Conservation (phyloP, 192 early-diverging fungal genomes). For the Diversispora eburnea region DNA sequence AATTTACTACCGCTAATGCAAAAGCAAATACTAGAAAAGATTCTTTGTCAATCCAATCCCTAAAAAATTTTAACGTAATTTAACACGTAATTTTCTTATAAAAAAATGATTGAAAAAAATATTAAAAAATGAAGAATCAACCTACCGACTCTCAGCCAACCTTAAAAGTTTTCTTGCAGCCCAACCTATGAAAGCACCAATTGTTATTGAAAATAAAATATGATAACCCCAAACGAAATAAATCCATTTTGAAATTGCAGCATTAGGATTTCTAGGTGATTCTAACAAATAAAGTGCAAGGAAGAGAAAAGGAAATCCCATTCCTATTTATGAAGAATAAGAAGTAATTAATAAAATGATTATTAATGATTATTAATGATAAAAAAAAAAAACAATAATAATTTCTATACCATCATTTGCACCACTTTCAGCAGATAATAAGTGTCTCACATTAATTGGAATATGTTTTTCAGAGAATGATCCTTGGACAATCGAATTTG, state of each 20-base stretch:
- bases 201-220: constrained; percentile 61
- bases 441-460: constrained; percentile 63
- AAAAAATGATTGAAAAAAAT: not conserved
- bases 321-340: constrained; percentile 46
- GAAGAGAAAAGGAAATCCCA: constrained; percentile 79
- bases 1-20: constrained; percentile 53
- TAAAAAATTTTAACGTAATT: not conserved
- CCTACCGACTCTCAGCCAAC: constrained; percentile 55
- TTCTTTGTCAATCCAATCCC: constrained; percentile 68
- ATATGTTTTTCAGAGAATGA: constrained; percentile 88
- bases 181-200: constrained; percentile 71
- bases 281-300: constrained; percentile 70
- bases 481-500: constrained; percentile 89
- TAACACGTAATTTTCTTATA: not conserved
- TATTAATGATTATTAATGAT: not conserved
- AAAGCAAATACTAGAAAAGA: constrained; percentile 71
- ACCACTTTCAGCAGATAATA: constrained; percentile 75
- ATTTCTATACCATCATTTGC: constrained; percentile 72
- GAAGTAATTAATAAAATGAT: constrained; percentile 43
- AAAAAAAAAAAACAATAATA: too few species aligned
- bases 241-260: constrained; percentile 71
- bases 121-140: not conserved
- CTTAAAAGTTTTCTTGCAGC: constrained; percentile 60
- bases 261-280: constrained; percentile 36
- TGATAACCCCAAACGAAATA: constrained; percentile 71